Conservation (phyloP, 192 early-diverging fungal species). For the Backusella parvicylindrica region DNA sequence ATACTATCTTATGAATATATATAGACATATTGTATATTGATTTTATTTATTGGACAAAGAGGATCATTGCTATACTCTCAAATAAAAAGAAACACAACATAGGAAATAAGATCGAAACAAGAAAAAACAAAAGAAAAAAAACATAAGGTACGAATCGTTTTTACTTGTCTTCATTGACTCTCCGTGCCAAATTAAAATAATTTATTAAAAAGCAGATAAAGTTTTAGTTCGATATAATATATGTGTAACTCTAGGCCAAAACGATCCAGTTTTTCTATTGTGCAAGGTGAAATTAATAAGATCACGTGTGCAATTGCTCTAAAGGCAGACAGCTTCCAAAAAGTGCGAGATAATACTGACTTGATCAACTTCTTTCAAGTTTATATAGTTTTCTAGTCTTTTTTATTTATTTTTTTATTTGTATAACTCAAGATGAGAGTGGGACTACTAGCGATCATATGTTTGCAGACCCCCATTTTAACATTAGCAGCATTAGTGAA, state of each 20-base stretch:
- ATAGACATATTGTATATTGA: too few relatives aligned
- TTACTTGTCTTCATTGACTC: neutral
- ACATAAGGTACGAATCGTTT: neutral
- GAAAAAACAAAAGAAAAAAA: neutral
- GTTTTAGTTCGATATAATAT: neutral
- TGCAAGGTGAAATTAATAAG: neutral
- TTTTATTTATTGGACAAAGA: too few relatives aligned
- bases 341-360: neutral
- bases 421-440: neutral
- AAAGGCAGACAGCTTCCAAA: neutral
- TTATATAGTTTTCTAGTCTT: neutral
- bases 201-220: neutral
- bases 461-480: neutral
- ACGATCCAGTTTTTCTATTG: neutral
- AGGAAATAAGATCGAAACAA: neutral
- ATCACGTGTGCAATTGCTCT: neutral
- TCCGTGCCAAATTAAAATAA: neutral
- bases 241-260: neutral
- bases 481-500: conserved; percentile 10
- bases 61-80: neutral
- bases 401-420: conserved; percentile 6
- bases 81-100: neutral
- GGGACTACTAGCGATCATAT: neutral
- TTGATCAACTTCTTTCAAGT: neutral
- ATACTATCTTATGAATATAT: neutral